Base-by-base conservation (phyloP, 2,329 filamentous ascomycete genomes). In the Plectosphaerella plurivora region DNA sequence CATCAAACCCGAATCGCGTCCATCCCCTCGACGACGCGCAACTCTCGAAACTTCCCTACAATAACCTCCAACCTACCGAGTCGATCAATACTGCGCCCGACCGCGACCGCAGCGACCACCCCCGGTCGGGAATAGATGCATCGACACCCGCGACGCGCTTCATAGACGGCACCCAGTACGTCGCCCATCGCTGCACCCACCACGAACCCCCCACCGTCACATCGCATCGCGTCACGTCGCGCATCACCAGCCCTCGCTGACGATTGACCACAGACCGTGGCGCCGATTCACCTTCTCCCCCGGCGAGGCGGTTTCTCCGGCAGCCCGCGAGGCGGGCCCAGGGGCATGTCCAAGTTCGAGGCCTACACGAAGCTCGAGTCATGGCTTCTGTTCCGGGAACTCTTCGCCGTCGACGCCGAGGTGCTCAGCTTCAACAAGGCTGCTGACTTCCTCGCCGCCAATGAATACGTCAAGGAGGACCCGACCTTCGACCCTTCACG, bases 321-420 rank as follows among this genome's bases (percentile, higher is more conserved):
- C 71, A 69, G 70, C 71, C 73, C 74, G 73, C 77, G 77, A 79
- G 76, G 77, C 65, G 74, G 71, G 72, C 70, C 69, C 66, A 67
- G 75, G 74, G 77, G 75, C 69, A 82, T 82, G 78, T 79, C 75
- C 75, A 70, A 71, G 64, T 68, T 72, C 70, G 78, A 83, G 65
- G 76, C 79, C 64, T 92, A 94, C 73, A 93, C 90, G 66, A 83
- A 87, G 61, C 88, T 95, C 76, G 91, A 96, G 79, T 88, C 87
- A 65, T 80, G 95, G 56, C 82, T 94, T 60, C 81, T 96, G 64
- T 93, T 94, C 73, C 89, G 93, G 72, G 87, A 86, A 55, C 79
- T 95, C 58, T 79, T 84, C 60, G 76, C 77, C 60, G 79, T 88
- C 69, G 88, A 88, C 65, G 75, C 84, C 59, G 80, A 84, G 59